phyloP scores from a whole-genome alignment of 306 rosid species.

The Prunus mongolica region DNA sequence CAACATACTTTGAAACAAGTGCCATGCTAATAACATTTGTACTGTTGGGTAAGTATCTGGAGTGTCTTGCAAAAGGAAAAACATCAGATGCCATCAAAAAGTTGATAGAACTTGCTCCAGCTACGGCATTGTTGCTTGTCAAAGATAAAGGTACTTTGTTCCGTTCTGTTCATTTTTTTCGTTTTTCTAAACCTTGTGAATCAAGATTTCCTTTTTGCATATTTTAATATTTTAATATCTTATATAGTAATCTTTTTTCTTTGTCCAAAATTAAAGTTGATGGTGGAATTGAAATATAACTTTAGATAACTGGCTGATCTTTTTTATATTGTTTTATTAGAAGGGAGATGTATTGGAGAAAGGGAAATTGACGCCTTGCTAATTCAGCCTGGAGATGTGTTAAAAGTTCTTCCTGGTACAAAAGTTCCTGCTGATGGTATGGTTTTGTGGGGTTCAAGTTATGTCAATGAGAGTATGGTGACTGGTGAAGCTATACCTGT shows the following conservation, averaged over 20 bases:
- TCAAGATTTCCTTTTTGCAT: not conserved
- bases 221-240: too few relatives aligned
- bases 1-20: conserved; percentile 96
- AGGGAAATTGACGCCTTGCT: conserved; percentile 91
- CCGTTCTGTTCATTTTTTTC: conserved; percentile 10
- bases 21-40: conserved; percentile 99
- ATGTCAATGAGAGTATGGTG: conserved; percentile 95
- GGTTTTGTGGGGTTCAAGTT: conserved; percentile 87
- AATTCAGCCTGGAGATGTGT: conserved; percentile 77
- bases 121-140: conserved; percentile 72
- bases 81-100: conserved; percentile 99
- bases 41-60: conserved; percentile 91
- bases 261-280: not conserved
- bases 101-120: conserved; percentile 87
- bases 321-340: conserved; percentile 35
- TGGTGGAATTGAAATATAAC: not conserved
- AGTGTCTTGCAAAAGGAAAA: conserved; percentile 97
- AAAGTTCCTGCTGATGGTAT: conserved; percentile 91
- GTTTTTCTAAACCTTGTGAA: not conserved
- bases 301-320: not conserved
- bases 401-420: conserved; percentile 93
- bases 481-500: conserved; percentile 90
- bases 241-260: not conserved
- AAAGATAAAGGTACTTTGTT: conserved; percentile 66
- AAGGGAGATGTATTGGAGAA: conserved; percentile 59